Conservation (phyloP, 768 basidiomycete genomes). For the Psilocybe cubensis region DNA sequence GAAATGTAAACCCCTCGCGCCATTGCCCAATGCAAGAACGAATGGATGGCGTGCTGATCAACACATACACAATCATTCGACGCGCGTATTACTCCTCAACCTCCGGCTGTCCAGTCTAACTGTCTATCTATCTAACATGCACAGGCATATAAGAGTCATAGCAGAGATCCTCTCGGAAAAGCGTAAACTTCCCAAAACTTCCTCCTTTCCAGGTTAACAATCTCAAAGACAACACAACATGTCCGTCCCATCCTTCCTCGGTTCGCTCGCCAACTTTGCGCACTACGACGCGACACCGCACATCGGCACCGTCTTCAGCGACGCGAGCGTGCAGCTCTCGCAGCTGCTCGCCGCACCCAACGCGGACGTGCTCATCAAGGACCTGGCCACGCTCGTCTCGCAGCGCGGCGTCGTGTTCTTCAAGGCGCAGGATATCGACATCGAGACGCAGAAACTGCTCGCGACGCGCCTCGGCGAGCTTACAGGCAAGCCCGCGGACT, state of each 20-base stretch:
- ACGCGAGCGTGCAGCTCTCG: constrained; percentile 47
- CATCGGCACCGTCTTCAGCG: constrained; percentile 58
- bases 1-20: not conserved
- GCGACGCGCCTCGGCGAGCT: constrained; percentile 51
- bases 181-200: not conserved
- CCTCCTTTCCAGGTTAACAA: no score
- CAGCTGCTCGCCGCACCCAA: constrained; percentile 46
- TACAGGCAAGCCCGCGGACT: constrained; percentile 49
- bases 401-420: constrained; percentile 72
- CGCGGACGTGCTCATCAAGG: constrained; percentile 53
- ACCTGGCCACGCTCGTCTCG: constrained; percentile 55
- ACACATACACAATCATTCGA: not conserved
- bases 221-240: constrained; percentile 5
- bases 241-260: constrained; percentile 25
- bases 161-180: not conserved
- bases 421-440: constrained; percentile 52
- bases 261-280: constrained; percentile 39
- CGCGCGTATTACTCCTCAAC: not conserved
- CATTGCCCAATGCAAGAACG: not conserved
- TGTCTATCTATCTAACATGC: not conserved
- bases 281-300: constrained; percentile 50
- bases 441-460: constrained; percentile 55
- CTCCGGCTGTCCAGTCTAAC: no score
- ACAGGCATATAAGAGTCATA: not conserved
- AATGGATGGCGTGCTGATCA: constrained; percentile 5